Percentiles rank a stretch among this genome's conserved stretches.
phyloP scores from a whole-genome alignment of 2,329 filamentous ascomycete species.

The Penicillium sclerotigenum region DNA sequence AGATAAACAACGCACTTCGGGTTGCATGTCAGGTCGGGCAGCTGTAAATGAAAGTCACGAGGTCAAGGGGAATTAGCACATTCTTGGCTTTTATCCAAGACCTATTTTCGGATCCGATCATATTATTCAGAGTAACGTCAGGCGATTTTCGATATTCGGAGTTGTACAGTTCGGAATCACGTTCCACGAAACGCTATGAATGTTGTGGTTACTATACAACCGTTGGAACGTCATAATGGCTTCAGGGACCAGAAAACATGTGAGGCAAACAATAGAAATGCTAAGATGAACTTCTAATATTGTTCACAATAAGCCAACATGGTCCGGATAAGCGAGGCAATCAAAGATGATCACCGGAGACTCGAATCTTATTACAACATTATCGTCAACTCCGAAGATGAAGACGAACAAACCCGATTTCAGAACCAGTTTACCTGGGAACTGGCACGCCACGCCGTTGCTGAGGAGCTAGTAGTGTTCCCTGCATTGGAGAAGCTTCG shows the following conservation, averaged over 20 bases:
- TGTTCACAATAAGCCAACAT: constrained; percentile 6
- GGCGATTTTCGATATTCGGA: not conserved
- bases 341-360: constrained; percentile 44
- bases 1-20: not conserved
- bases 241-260: not conserved
- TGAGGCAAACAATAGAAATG: not conserved
- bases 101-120: not conserved
- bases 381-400: constrained; percentile 41
- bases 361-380: constrained; percentile 45
- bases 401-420: constrained; percentile 45
- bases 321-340: constrained; percentile 36
- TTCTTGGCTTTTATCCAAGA: too few relatives aligned
- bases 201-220: not conserved
- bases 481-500: constrained; percentile 53
- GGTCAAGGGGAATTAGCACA: too few relatives aligned
- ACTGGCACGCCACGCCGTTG: constrained; percentile 51
- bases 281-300: not conserved
- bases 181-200: not conserved
- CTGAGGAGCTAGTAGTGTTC: constrained; percentile 54
- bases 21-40: not conserved
- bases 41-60: not conserved
- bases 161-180: not conserved
- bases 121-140: not conserved
- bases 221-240: constrained; percentile 4
- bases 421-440: constrained; percentile 55